A percentile compares a stretch with the other conserved stretches of the same genome.
Conservation (phyloP, 78 protist genomes). For the Andalucia godoyi region DNA sequence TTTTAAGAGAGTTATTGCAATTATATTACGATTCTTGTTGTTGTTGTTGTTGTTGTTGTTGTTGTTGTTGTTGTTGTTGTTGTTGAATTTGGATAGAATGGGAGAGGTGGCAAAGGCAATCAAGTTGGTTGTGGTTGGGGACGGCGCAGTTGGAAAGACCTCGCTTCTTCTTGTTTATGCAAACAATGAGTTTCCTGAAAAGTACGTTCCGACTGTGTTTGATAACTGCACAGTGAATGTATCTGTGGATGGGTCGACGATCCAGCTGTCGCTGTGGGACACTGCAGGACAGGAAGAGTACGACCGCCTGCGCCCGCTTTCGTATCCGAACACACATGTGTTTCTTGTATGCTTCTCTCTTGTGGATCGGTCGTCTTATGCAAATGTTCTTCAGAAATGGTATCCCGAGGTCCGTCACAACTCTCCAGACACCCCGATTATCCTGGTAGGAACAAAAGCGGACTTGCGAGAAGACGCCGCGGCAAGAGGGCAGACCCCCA, state of each 20-base stretch:
- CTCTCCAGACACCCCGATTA: conserved; percentile 62
- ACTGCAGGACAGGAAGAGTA: conserved; percentile 98
- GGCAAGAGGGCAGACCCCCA: no score
- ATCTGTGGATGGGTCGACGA: conserved; percentile 67
- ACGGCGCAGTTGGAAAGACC: conserved; percentile 78
- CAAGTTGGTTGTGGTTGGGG: conserved; percentile 85
- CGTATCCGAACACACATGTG: conserved; percentile 87
- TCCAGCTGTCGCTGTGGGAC: conserved; percentile 84
- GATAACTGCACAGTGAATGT: conserved; percentile 84
- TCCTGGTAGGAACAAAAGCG: conserved; percentile 80
- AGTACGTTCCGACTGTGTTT: conserved; percentile 68
- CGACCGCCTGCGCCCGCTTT: conserved; percentile 91
- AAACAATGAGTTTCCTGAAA: conserved; percentile 62
- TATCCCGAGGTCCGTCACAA: conserved; percentile 79
- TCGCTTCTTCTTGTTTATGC: conserved; percentile 55
- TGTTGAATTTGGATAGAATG: no score
- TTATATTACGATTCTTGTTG: no score
- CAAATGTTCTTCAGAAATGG: conserved; percentile 68
- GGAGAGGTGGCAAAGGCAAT: no score
- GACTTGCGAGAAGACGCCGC: conserved; percentile 70
- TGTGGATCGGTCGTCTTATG: conserved; percentile 53
- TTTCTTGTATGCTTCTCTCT: conserved; percentile 79
- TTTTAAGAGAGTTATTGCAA: no score
- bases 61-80: no score
- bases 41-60: no score